Evolutionary conservation across 495 filamentous ascomycete genomes (phyloP).

Genomic region (Xylaria sp.): DNA sequence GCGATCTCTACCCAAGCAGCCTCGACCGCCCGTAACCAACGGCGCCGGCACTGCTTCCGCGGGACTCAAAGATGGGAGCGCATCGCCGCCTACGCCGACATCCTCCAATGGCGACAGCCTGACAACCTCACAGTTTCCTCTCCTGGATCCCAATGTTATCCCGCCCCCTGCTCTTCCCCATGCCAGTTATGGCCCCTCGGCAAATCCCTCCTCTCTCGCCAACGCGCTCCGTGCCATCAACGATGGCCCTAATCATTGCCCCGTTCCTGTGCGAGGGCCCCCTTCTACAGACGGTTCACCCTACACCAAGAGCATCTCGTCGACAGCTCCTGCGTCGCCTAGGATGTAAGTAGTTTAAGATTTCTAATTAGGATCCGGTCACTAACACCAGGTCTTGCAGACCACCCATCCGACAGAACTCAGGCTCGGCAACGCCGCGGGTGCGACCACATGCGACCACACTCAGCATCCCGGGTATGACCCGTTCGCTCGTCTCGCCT

Average conservation of each 20-base stretch:
- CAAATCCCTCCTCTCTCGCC: slow-evolving; percentile 42
- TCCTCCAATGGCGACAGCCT: slow-evolving; percentile 35
- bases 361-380: neutral
- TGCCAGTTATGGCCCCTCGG: slow-evolving; percentile 39
- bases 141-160: slow-evolving; percentile 17
- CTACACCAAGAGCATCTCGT: slow-evolving; percentile 57
- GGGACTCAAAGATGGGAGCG: slow-evolving; percentile 27
- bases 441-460: slow-evolving; percentile 79
- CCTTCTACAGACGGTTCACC: slow-evolving; percentile 50
- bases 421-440: slow-evolving; percentile 65
- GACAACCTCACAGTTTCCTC: slow-evolving; percentile 6
- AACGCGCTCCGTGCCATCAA: slow-evolving; percentile 48
- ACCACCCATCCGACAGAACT: slow-evolving; percentile 63
- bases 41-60: slow-evolving; percentile 26
- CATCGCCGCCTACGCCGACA: slow-evolving; percentile 38
- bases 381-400: slow-evolving; percentile 42
- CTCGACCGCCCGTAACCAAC: slow-evolving; percentile 31
- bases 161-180: slow-evolving; percentile 37
- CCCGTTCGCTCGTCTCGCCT: slow-evolving; percentile 89
- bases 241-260: slow-evolving; percentile 32
- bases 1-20: slow-evolving; percentile 34
- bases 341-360: slow-evolving; percentile 52
- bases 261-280: slow-evolving; percentile 34
- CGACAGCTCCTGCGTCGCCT: slow-evolving; percentile 61
- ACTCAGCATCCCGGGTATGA: slow-evolving; percentile 86